Evolutionary conservation across 345 rosid species (phyloP).

Genomic region (Clausena lansium): DNA sequence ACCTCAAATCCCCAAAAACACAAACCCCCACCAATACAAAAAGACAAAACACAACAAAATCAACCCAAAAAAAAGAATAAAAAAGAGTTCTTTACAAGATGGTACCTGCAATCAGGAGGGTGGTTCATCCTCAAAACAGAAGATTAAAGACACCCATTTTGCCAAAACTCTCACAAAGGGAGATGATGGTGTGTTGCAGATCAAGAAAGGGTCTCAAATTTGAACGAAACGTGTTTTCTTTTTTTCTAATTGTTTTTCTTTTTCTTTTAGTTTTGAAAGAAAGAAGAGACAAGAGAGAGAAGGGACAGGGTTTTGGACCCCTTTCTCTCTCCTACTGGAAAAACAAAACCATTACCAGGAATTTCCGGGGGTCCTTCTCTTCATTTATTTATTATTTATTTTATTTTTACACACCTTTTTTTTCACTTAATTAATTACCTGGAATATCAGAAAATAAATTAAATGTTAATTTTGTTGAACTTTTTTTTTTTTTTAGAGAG

Average conservation of each 20-base stretch:
- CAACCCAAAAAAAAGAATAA: background rate
- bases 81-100: background rate
- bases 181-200: constrained; percentile 28
- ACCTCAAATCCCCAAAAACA: background rate
- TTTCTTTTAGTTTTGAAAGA: background rate
- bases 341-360: constrained; percentile 37
- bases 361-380: constrained; percentile 43
- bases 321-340: constrained; percentile 20
- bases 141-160: constrained; percentile 30
- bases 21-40: constrained; percentile 10
- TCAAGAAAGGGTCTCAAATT: constrained; percentile 35
- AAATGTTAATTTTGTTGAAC: no score
- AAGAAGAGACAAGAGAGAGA: constrained; percentile 20
- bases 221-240: constrained; percentile 1
- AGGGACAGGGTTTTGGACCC: constrained; percentile 36
- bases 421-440: background rate
- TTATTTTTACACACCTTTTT: no score
- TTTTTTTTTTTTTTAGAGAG: background rate
- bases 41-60: background rate
- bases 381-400: background rate
- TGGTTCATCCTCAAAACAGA: constrained; percentile 12
- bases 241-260: background rate
- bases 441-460: background rate
- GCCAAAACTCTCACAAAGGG: background rate
- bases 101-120: constrained; percentile 30